Evolutionary conservation across 2,329 filamentous ascomycete genomes (phyloP), one percentile per base, ranked within the genome.

Genomic region (Colletotrichum chlorophyti): DNA sequence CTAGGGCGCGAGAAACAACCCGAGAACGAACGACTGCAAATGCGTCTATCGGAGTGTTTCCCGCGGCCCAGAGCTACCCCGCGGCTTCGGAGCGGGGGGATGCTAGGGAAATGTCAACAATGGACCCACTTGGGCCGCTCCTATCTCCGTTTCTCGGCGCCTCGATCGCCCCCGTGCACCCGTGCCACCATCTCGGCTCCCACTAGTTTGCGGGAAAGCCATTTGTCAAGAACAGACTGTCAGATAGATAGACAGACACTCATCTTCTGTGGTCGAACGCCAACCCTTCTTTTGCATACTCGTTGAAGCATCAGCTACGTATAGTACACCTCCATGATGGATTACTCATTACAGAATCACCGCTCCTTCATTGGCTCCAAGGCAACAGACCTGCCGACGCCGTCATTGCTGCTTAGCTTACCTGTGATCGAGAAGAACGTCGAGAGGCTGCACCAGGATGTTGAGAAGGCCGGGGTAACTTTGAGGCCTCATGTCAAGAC

Each of bases 401-500:
- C 75, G 1, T 67, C 76, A 0, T 52, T 79, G 9, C 54, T 78
- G n/a, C 63, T 79, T 27, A 74, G 70, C 62, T 67, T 74, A 43
- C 70, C 73, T 0, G 63, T 72, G 1, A 60, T 79, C 3, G 68
- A 77, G 64, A 66, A 58, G 29, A 79, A 79, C 43, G 69, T 74
- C 34, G 63, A 70, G 3, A 66, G 58, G 6, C 58, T 79, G 2
- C 72, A 74, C 15, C 63, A 65, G 2, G 74, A 79, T 70, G 74
- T 78, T 9, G 69, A 76, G 19, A 66, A 65, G 15, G 60, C 76
- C 0, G 71, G 70, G 0, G 71, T 79, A 24, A 58, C 63, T 4
- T 78, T 79, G 23, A 65, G 76, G 17, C 74, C 76, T 15, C 76
- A 79, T 61, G 71, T 79, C n/a, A 79, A 79, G 62, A 79, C 76